Evolutionary conservation across 78 protist genomes (phyloP).

Genomic region (Parvularia atlantis): DNA sequence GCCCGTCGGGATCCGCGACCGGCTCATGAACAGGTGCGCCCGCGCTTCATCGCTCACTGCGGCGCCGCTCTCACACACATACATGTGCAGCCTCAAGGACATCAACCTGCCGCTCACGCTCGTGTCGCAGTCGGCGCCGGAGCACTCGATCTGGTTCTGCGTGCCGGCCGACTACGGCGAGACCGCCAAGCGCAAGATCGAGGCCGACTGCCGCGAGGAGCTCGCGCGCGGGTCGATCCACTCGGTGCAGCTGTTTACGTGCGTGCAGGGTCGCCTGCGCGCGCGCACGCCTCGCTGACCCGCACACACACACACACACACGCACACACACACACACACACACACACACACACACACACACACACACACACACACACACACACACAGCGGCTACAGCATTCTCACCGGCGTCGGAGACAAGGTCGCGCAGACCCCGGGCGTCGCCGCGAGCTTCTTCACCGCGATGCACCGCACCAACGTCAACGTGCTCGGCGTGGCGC

Average conservation of each 20-base stretch:
- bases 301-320: background rate
- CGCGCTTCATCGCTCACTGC: background rate
- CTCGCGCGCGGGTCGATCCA: background rate
- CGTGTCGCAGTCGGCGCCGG: constrained; percentile 34
- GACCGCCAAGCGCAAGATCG: background rate
- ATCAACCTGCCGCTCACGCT: constrained; percentile 11
- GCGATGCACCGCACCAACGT: constrained; percentile 17
- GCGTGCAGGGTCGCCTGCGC: background rate
- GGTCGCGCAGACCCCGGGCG: constrained; percentile 34
- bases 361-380: background rate
- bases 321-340: background rate
- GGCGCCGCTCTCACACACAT: background rate
- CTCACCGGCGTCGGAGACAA: constrained; percentile 46
- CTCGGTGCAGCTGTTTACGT: constrained; percentile 4
- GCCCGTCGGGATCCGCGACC: background rate
- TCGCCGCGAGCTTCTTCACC: constrained; percentile 34
- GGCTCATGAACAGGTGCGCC: background rate
- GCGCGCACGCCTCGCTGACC: background rate
- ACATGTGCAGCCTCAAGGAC: constrained; percentile 2
- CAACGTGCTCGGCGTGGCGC: constrained; percentile 48
- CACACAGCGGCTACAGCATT: constrained; percentile 18
- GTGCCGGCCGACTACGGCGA: constrained; percentile 15
- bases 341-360: background rate
- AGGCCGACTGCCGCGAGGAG: background rate
- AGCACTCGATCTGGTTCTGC: constrained; percentile 33